These are phyloP conservation scores for Emydomyces testavorans DNA, from an alignment of 2,329 filamentous ascomycete genomes.

Conservation along the genomic window DNA sequence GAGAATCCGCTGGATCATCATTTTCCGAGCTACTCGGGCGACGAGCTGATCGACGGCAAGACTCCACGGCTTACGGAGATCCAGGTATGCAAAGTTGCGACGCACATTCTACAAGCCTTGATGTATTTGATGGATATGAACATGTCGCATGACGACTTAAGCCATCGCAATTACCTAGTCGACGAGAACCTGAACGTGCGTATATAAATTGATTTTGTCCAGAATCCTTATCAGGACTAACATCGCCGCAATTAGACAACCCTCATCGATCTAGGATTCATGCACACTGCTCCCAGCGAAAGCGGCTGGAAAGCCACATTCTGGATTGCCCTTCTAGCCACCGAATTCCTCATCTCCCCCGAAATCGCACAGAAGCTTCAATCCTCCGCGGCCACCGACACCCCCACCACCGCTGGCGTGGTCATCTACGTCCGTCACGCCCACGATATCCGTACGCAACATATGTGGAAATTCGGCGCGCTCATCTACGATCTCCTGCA, in stretches of 20 bases:
- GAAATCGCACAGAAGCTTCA: slow-evolving; percentile 20
- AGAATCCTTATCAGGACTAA: neutral
- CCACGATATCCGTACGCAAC: slow-evolving; percentile 17
- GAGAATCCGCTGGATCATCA: neutral
- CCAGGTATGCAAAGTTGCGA: slow-evolving; percentile 23
- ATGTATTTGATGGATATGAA: slow-evolving; percentile 24
- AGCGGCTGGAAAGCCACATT: neutral
- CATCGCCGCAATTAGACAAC: slow-evolving; percentile 15
- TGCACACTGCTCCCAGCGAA: slow-evolving; percentile 15
- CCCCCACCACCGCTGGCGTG: neutral
- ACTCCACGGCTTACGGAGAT: slow-evolving; percentile 20
- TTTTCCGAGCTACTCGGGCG: slow-evolving; percentile 12
- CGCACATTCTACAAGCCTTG: slow-evolving; percentile 23
- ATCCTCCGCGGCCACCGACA: neutral
- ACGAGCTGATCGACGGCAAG: slow-evolving; percentile 11
- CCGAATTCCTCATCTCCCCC: slow-evolving; percentile 23
- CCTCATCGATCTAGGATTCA: slow-evolving; percentile 23
- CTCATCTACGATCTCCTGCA: slow-evolving; percentile 25
- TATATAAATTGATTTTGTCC: neutral
- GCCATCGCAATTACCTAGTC: slow-evolving; percentile 24
- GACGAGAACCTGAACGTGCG: slow-evolving; percentile 23
- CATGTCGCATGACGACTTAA: slow-evolving; percentile 23
- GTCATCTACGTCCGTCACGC: neutral
- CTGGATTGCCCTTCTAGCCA: slow-evolving; percentile 15
- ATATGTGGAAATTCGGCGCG: slow-evolving; percentile 23